phyloP scores from a whole-genome alignment of 352 stramenopile species.

The Globisporangium paroecandrum region DNA sequence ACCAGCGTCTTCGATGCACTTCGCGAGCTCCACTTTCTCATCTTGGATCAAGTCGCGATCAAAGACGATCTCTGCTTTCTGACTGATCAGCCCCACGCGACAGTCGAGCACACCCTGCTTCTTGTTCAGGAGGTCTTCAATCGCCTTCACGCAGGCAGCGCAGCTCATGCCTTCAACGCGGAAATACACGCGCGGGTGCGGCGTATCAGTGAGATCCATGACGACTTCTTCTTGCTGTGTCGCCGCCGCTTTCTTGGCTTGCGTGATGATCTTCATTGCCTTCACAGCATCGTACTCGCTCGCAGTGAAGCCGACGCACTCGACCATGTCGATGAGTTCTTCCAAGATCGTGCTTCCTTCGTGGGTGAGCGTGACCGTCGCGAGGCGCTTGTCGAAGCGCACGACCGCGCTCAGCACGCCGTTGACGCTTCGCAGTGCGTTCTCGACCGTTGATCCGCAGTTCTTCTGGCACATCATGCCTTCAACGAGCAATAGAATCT shows the following conservation, averaged over 20 bases:
- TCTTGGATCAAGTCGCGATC: slow-evolving; percentile 66
- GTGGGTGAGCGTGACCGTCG: slow-evolving; percentile 48
- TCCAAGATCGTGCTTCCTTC: slow-evolving; percentile 49
- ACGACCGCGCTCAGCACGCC: slow-evolving; percentile 71
- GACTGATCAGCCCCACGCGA: slow-evolving; percentile 79
- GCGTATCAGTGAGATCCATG: slow-evolving; percentile 31
- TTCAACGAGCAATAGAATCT: slow-evolving; percentile 77
- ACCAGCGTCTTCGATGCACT: slow-evolving; percentile 70
- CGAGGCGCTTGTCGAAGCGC: slow-evolving; percentile 66
- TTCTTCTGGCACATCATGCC: slow-evolving; percentile 96
- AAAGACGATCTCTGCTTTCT: slow-evolving; percentile 84
- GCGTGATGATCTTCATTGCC: slow-evolving; percentile 47
- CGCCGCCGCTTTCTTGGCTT: slow-evolving; percentile 35
- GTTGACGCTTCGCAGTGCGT: slow-evolving; percentile 73
- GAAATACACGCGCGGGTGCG: slow-evolving; percentile 74
- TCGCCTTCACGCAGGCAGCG: slow-evolving; percentile 83
- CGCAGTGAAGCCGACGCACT: slow-evolving; percentile 68
- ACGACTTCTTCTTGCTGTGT: slow-evolving; percentile 27
- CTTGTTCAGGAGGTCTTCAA: slow-evolving; percentile 74
- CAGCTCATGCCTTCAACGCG: slow-evolving; percentile 86
- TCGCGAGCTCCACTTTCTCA: slow-evolving; percentile 39
- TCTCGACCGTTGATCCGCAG: slow-evolving; percentile 89
- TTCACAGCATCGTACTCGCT: slow-evolving; percentile 52
- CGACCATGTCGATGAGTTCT: slow-evolving; percentile 72
- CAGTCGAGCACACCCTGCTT: slow-evolving; percentile 65